Evolutionary conservation across 2,329 filamentous ascomycete species (phyloP).

Genomic region (Neofusicoccum sp.): DNA sequence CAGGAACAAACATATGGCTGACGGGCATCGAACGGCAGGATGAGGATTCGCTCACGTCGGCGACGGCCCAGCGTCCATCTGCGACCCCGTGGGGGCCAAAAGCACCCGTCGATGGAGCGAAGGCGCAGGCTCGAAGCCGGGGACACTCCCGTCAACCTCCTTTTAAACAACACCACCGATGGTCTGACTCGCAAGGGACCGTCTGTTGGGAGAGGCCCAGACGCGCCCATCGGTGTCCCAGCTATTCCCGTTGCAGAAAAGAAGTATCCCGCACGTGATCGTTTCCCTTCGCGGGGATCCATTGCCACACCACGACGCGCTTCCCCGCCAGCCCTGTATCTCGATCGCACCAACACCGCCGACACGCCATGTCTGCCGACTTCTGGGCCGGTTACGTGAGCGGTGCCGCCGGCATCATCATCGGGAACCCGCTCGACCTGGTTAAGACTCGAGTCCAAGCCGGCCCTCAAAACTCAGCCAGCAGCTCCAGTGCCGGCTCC

Average conservation of each 20-base stretch:
- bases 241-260: not conserved
- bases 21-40: no score
- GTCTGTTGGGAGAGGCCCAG: not conserved
- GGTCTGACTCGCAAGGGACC: not conserved
- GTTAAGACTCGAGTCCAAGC: conserved; percentile 81
- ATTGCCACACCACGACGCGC: not conserved
- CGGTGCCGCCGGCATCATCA: conserved; percentile 79
- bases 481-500: not conserved
- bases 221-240: not conserved
- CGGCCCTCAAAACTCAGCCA: conserved; percentile 30
- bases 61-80: no score
- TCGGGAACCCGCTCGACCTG: conserved; percentile 82
- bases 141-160: no score
- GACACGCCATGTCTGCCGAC: conserved; percentile 69
- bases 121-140: no score
- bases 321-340: not conserved
- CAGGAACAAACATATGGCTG: no score
- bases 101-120: no score
- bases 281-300: not conserved
- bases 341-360: not conserved
- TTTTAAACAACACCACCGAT: not conserved
- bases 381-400: conserved; percentile 93
- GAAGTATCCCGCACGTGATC: not conserved
- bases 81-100: no score
- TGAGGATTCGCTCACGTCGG: no score